These are phyloP conservation scores for Emydomyces testavorans DNA, from an alignment of 2,329 filamentous ascomycete genomes.

Conservation along the genomic window DNA sequence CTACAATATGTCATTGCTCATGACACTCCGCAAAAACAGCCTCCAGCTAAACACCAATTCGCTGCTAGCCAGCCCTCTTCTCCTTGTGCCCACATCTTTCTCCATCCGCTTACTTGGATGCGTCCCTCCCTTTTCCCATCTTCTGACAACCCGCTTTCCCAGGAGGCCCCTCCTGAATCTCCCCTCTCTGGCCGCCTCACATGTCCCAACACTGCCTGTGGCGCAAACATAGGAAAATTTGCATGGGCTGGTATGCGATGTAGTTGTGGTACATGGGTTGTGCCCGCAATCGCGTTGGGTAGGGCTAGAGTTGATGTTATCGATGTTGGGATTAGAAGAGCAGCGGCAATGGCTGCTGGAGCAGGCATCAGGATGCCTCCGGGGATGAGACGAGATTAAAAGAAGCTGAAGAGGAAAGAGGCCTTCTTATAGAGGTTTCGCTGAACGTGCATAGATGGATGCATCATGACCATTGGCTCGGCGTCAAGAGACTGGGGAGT, in stretches of 20 bases:
- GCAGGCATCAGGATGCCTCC: slow-evolving; percentile 33
- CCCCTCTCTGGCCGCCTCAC: slow-evolving; percentile 71
- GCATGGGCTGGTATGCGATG: slow-evolving; percentile 94
- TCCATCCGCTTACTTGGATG: slow-evolving; percentile 96
- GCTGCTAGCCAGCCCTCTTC: slow-evolving; percentile 17
- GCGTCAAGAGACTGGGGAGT: background rate
- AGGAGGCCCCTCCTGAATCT: slow-evolving; percentile 42
- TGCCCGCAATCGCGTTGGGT: slow-evolving; percentile 77
- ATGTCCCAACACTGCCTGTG: slow-evolving; percentile 70
- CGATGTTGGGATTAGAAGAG: slow-evolving; percentile 19
- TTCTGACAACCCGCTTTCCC: slow-evolving; percentile 1
- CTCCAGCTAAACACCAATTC: background rate
- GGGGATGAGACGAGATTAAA: slow-evolving; percentile 25
- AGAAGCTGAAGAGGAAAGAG: slow-evolving; percentile 17
- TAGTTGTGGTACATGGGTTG: slow-evolving; percentile 80
- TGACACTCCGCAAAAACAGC: slow-evolving; percentile 16
- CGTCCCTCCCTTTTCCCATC: slow-evolving; percentile 53
- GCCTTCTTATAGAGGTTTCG: slow-evolving; percentile 18
- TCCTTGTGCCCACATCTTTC: slow-evolving; percentile 72
- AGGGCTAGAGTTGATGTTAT: slow-evolving; percentile 71
- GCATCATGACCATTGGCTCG: background rate
- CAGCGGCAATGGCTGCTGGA: slow-evolving; percentile 18
- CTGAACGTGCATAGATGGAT: background rate
- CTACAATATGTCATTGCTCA: slow-evolving; percentile 59
- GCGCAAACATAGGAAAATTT: slow-evolving; percentile 77